Evolutionary conservation across 2,329 filamentous ascomycete species (phyloP), one percentile per base, ranked within the genome.

Genomic region (Exophiala sp.): DNA sequence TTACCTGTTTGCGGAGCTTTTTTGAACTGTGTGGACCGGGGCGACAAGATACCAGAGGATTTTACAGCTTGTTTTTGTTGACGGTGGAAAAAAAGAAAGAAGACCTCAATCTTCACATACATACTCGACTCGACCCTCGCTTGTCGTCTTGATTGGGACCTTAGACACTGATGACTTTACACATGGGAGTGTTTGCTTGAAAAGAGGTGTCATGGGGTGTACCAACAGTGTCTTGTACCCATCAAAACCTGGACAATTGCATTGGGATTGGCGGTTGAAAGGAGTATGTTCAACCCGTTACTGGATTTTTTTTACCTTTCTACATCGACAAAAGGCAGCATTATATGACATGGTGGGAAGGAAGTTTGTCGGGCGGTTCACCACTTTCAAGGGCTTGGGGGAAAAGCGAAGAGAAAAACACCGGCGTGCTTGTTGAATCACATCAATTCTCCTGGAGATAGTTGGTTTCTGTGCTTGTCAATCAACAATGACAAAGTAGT

Each of bases 81-180:
- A 48, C 14, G 44, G 35, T 45, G 46, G 42, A 53, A 46, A 48
- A 48, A 51, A 29, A 50, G 32, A 35, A 38, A 38, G 49, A 50
- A 43, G 29, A 43, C 21, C 14, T 24, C 41, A 11, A 20, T 21
- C 34, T 46, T 18, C 29, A 21, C 47, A 50, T 53, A 55, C 52
- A 58, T 51, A 53, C 58, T 58, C 52, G 16, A 46, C 44, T 55
- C 42, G 18, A 58, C 60, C 57, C 62, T 63, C 60, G 53, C 52
- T 61, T 49, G 7, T 58, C 47, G 60, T 62, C 60, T 58, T 50
- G 60, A 54, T 53, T 63, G 55, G 60, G 58, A 61, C 60, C 56
- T 62, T 60, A 18, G 62, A 62, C 62, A 63, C 62, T 63, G 62
- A 63, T 62, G 60, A 62, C 61, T 62, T 59, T 58, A 47, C 50